Base-by-base conservation (phyloP, 306 rosid species). In the Begonia masoniana region DNA sequence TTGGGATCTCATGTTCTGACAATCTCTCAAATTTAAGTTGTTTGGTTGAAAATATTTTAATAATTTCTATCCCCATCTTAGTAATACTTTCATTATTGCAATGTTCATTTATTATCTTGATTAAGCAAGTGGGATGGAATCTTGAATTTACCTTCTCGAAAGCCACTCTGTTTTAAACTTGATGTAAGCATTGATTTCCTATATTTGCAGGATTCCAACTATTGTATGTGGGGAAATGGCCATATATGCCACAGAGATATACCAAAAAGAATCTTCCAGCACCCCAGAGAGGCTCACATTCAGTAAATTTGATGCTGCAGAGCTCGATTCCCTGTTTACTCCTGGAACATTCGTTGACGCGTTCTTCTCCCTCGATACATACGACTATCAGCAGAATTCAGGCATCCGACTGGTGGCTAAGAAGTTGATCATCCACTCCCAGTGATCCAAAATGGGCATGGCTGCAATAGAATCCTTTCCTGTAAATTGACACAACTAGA, bases 341-440 rank as follows among this genome's bases (percentile, higher is more conserved):
- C 78, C 80, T 1, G 95, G 89, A 59, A 73, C 71, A 57, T 70
- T 66, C 51, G 57, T 92, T 47, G 99, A 92, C 74, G 89, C 92
- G 39, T 68, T 74, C 66, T 81, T 92, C 71, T 81, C 95, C 67
- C 71, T 92, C 65, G 93, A 86, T 62, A 66, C 70, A 10, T 92
- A 92, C 26, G 93, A 92, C 62, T 83, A 74, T 76, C 84, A 72
- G 65, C 93, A 86, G 73, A 74, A 65, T 58, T 96, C 99, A 54
- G 99, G 96, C 72, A 77, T 92, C 59, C 75, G 73, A 42, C 61
- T 92, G 82, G 86, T 87, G 67, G 82, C 95, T 24, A 77, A 79
- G 58, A 86, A 79, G 69, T 60, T 92, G 93, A 76, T 74, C 47
- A 79, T 92, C 67, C 79, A 76, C 71, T 68, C 76, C 59, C 67